A percentile compares a stretch with the other conserved stretches of the same genome.
These are phyloP conservation scores for Cytidiella melzeri DNA, from an alignment of 768 basidiomycete species.

Conservation along the genomic window DNA sequence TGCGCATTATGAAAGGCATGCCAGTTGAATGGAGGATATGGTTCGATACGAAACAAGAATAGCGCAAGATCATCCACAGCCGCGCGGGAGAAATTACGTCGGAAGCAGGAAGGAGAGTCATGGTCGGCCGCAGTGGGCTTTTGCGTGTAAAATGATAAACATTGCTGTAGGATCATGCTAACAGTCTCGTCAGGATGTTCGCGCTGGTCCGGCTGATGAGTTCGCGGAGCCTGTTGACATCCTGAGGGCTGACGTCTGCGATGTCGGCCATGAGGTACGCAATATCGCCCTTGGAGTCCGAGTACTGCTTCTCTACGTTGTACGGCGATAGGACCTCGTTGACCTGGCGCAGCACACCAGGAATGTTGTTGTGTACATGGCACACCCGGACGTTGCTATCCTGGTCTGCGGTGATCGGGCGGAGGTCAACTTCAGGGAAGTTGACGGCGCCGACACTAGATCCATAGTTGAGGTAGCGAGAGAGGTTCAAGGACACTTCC, in stretches of 20 bases:
- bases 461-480: slow-evolving; percentile 89
- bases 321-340: slow-evolving; percentile 92
- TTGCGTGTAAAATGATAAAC: no score
- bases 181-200: slow-evolving; percentile 86
- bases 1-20: slow-evolving; percentile 12
- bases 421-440: slow-evolving; percentile 97
- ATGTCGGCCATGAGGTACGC: slow-evolving; percentile 99
- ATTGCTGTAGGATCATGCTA: no score
- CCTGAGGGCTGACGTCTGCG: slow-evolving; percentile 75
- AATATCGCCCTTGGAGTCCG: slow-evolving; percentile 91
- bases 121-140: no score
- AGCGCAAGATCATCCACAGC: no score
- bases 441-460: slow-evolving; percentile 92
- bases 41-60: slow-evolving; percentile 21
- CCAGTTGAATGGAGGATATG: slow-evolving; percentile 18
- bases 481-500: slow-evolving; percentile 82
- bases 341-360: slow-evolving; percentile 90
- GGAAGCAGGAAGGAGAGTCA: no score
- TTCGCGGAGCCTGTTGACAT: slow-evolving; percentile 73
- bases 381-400: slow-evolving; percentile 82
- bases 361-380: slow-evolving; percentile 92
- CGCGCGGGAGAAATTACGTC: no score
- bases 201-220: slow-evolving; percentile 72
- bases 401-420: slow-evolving; percentile 84
- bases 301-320: slow-evolving; percentile 99